Percentiles rank a stretch among this genome's conserved stretches.
These are phyloP conservation scores for Stagonosporopsis chrysanthemi DNA, from an alignment of 2,329 filamentous ascomycete genomes.

Conservation along the genomic window DNA sequence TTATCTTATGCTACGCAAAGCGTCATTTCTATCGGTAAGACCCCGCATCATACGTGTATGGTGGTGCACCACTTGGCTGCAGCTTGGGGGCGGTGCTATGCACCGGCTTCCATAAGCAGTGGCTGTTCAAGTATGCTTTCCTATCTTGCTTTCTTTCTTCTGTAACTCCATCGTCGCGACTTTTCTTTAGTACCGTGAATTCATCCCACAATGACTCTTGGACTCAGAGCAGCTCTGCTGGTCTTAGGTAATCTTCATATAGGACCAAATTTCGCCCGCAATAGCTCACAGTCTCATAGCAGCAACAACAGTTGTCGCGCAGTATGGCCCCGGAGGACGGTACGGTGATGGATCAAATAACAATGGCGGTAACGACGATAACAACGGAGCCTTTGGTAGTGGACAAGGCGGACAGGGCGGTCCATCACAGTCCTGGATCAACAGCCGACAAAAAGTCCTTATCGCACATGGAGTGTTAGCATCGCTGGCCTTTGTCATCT, in stretches of 20 bases:
- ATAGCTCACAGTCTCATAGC: conserved; percentile 13
- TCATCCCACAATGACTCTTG: conserved; percentile 18
- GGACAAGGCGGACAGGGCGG: conserved; percentile 7
- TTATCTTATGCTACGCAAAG: conserved; percentile 16
- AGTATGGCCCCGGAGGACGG: conserved; percentile 22
- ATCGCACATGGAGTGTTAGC: conserved; percentile 55
- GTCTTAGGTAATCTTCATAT: conserved; percentile 18
- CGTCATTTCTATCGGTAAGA: conserved; percentile 26
- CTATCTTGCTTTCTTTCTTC: background rate
- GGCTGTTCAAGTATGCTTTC: conserved; percentile 5
- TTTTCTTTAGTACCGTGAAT: background rate
- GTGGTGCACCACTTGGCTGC: conserved; percentile 19
- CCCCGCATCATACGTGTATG: conserved; percentile 10
- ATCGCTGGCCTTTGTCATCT: conserved; percentile 52
- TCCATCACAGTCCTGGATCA: conserved; percentile 20
- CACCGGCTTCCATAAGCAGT: background rate
- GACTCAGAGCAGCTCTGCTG: conserved; percentile 18
- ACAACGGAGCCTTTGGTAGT: conserved; percentile 12
- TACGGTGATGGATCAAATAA: conserved; percentile 8
- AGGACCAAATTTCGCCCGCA: background rate
- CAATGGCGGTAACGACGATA: conserved; percentile 7
- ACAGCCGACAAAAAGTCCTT: conserved; percentile 32
- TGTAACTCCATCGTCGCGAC: background rate
- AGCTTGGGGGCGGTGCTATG: conserved; percentile 6
- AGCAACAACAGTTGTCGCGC: conserved; percentile 25